Evolutionary conservation across 805 yeast genomes (phyloP).

Genomic region (Metschnikowia orientalis): DNA sequence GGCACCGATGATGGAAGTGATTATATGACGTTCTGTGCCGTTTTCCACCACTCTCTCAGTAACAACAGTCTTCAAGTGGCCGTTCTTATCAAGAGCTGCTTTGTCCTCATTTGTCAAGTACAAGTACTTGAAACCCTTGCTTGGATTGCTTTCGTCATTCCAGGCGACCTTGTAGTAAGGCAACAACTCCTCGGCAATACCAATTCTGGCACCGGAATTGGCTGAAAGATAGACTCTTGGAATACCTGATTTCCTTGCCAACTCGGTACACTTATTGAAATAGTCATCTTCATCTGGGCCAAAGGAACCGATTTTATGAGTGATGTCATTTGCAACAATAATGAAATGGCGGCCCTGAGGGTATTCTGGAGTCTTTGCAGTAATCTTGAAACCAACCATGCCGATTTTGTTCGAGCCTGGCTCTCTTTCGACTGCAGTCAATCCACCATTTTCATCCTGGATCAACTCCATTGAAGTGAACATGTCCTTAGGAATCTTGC

Average conservation of each 20-base stretch:
- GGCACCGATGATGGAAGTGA: constrained; percentile 83
- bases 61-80: constrained; percentile 56
- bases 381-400: constrained; percentile 93
- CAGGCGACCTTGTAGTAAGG: constrained; percentile 89
- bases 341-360: constrained; percentile 94
- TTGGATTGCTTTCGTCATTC: constrained; percentile 71
- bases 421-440: constrained; percentile 88
- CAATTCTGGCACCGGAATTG: constrained; percentile 98
- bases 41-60: constrained; percentile 79
- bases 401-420: constrained; percentile 95
- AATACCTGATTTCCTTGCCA: constrained; percentile 84
- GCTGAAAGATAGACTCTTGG: constrained; percentile 97
- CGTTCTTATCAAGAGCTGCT: constrained; percentile 51
- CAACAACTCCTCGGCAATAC: constrained; percentile 93
- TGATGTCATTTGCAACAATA: constrained; percentile 93
- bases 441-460: constrained; percentile 69
- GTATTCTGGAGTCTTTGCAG: constrained; percentile 92
- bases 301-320: constrained; percentile 96
- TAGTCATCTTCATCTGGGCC: constrained; percentile 94
- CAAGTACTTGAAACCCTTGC: constrained; percentile 86
- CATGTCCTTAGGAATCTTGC: constrained; percentile 68
- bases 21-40: constrained; percentile 78
- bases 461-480: constrained; percentile 81
- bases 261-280: constrained; percentile 88
- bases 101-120: constrained; percentile 71